phyloP scores from a whole-genome alignment of 2,329 filamentous ascomycete genomes.

The Stylonectria norvegica region DNA sequence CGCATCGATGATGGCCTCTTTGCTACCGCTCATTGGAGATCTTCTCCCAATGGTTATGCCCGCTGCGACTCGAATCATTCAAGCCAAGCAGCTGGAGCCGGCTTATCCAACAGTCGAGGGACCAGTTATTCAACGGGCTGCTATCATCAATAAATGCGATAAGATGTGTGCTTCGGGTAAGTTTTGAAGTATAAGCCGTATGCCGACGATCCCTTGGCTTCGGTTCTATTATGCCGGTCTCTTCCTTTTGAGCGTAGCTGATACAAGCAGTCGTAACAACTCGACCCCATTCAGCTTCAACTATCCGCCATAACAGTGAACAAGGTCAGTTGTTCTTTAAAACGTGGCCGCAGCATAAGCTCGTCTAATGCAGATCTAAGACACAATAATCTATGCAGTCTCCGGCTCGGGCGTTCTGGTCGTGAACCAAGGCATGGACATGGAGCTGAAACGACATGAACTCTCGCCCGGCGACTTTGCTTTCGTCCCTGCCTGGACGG shows the following conservation, averaged over 20 bases:
- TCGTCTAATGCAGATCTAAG: conserved; percentile 34
- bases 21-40: conserved; percentile 55
- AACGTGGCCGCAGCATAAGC: conserved; percentile 6
- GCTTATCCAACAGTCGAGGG: conserved; percentile 30
- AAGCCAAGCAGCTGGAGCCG: conserved; percentile 45
- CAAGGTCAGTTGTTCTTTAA: conserved; percentile 47
- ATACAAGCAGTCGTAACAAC: conserved; percentile 54
- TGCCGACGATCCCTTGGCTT: background rate
- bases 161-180: conserved; percentile 64
- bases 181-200: conserved; percentile 20
- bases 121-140: conserved; percentile 40
- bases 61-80: conserved; percentile 53
- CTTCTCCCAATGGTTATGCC: conserved; percentile 59
- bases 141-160: conserved; percentile 62
- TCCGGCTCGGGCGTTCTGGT: conserved; percentile 60
- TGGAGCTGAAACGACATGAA: conserved; percentile 50
- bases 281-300: conserved; percentile 57
- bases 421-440: conserved; percentile 52
- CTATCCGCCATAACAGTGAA: conserved; percentile 66
- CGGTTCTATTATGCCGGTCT: background rate
- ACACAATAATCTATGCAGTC: conserved; percentile 65
- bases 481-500: conserved; percentile 65
- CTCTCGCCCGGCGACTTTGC: conserved; percentile 65
- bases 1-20: conserved; percentile 44
- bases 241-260: conserved; percentile 9